Base-by-base conservation (phyloP, 1,284 basidiomycete species). In the Austroboletus olivaceoglutinosus region DNA sequence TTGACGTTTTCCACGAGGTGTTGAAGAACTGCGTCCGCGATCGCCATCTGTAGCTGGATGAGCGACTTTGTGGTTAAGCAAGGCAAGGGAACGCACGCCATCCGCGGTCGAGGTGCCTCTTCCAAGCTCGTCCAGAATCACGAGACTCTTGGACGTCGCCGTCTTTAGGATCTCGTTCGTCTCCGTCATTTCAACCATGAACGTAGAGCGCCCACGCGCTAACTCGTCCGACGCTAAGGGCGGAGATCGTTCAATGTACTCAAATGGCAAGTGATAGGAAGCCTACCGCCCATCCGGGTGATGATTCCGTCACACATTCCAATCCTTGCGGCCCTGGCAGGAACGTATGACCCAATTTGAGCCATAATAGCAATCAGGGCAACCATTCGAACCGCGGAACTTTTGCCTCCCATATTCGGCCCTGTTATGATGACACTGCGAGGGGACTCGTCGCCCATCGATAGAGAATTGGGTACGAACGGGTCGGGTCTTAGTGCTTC, bases 141-240 rank as follows among this genome's bases (percentile, higher is more conserved):
- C 90, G 7, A 95, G 75, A 47, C 89, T 90, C 37, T 76, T 77
- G 12, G 76, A 69, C 0, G 90, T 89, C 1, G 89, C 86, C 15
- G 81, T 76, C 36, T 82, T 78, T 16, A 98, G 70, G 50, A 98
- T 95, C 57, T 97, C 91, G 59, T 87, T 89, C 0, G 95, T 98
- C 68, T 98, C 95, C 9, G 86, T 79, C 74, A 98, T 87, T 71
- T 99, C 96, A 1, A 97, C 90, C 93, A 97, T 94, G 63, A 95
- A 96, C 0, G 94, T 98, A 2, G 90, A 93, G 21, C 91, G 83
- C 0, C 92, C 92, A 31, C 86, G 76, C 2, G 85, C 81, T 30
- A 98, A 70, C 56, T 95, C 90, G 64, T 98, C 95, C 6, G 85
- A 87, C 1, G 94, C 94, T 89, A 52, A 38, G 23, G 22, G 6